A percentile compares a stretch with the other conserved stretches of the same genome.
These are phyloP conservation scores for Apiospora koreana DNA, from an alignment of 2,329 filamentous ascomycete genomes.

Conservation along the genomic window DNA sequence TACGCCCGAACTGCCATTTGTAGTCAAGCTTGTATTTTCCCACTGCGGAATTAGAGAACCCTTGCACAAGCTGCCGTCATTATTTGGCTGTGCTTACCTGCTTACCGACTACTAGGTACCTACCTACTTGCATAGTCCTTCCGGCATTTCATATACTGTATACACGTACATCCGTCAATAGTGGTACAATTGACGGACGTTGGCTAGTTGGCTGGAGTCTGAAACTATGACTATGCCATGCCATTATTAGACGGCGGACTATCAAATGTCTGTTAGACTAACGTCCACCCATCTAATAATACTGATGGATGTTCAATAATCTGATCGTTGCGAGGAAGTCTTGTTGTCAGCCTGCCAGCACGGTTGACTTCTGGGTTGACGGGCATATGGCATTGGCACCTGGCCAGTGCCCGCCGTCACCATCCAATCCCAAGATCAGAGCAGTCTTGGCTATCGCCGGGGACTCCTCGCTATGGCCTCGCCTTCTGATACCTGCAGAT, in stretches of 20 bases:
- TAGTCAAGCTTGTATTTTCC: not conserved
- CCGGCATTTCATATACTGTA: not conserved
- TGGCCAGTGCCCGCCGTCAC: not conserved
- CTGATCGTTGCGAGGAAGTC: not conserved
- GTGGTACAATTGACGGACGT: too few relatives aligned
- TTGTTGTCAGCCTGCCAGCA: not conserved
- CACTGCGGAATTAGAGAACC: not conserved
- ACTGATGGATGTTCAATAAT: not conserved
- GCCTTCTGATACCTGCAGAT: not conserved
- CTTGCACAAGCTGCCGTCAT: not conserved
- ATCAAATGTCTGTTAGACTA: not conserved
- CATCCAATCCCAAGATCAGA: not conserved
- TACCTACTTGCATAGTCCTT: not conserved
- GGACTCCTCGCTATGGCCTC: not conserved
- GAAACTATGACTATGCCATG: constrained; percentile 1
- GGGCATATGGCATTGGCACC: not conserved
- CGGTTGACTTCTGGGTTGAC: not conserved
- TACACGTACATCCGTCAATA: not conserved
- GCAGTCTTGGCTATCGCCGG: not conserved
- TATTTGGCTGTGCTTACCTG: not conserved
- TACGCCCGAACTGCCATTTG: not conserved
- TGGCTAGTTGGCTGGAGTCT: not conserved
- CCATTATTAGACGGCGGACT: not conserved
- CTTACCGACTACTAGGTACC: not conserved
- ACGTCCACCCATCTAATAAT: not conserved